Conservation (phyloP, 192 early-diverging fungal genomes). For the Backusella circina region DNA sequence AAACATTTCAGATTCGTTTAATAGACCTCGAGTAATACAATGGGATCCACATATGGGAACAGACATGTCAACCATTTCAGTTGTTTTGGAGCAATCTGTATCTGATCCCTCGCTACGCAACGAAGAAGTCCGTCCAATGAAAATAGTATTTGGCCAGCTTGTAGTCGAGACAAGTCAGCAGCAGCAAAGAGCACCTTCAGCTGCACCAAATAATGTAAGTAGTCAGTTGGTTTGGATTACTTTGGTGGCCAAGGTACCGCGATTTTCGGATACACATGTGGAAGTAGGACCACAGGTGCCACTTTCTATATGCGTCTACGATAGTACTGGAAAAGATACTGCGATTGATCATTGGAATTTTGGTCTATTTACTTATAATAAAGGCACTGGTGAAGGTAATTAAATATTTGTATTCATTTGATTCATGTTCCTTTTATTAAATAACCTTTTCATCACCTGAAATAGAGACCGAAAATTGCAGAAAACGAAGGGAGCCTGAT, state of each 20-base stretch:
- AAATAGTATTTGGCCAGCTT: constrained; percentile 44
- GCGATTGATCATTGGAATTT: constrained; percentile 11
- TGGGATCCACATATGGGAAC: constrained; percentile 41
- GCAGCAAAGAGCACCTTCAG: not conserved
- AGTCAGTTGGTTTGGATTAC: constrained; percentile 3
- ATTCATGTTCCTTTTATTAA: not conserved
- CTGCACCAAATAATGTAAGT: not conserved
- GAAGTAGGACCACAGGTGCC: constrained; percentile 1
- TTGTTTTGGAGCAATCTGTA: constrained; percentile 31
- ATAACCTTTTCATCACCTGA: not conserved
- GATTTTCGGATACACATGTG: not conserved
- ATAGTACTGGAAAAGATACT: not conserved
- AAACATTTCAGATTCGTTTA: not conserved
- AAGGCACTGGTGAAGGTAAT: constrained; percentile 5
- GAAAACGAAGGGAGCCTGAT: not conserved
- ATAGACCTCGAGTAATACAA: constrained; percentile 32
- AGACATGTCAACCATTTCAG: constrained; percentile 30
- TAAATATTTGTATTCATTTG: not conserved
- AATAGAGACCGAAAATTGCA: not conserved
- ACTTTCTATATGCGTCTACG: constrained; percentile 10
- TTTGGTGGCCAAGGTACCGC: not conserved
- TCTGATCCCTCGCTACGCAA: not conserved
- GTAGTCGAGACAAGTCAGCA: constrained; percentile 48
- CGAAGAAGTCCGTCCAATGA: constrained; percentile 28
- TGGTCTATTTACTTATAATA: constrained; percentile 5